Evolutionary conservation across 2,329 filamentous ascomycete genomes (phyloP).

Genomic region (Phaeosphaeria sp.): DNA sequence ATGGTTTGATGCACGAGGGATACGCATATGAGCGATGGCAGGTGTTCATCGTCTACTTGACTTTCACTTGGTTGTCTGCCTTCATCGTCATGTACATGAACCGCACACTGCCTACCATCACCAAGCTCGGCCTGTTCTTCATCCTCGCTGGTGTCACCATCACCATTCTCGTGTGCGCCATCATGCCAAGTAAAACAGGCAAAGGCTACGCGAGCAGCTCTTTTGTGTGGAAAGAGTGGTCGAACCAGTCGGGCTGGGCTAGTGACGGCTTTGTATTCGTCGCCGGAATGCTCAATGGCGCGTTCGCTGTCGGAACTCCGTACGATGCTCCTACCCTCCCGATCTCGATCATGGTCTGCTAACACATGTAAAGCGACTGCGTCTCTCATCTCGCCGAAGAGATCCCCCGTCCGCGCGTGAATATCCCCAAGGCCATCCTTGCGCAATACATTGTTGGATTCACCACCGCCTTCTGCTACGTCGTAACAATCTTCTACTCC

Average conservation of each 20-base stretch:
- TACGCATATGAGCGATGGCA: conserved; percentile 58
- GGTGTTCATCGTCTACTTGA: conserved; percentile 58
- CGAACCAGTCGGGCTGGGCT: conserved; percentile 54
- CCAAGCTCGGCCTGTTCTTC: conserved; percentile 62
- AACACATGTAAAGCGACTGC: conserved; percentile 58
- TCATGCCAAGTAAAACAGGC: conserved; percentile 59
- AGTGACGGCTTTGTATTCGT: conserved; percentile 69
- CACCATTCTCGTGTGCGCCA: conserved; percentile 62
- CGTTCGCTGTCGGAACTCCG: conserved; percentile 70
- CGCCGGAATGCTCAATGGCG: conserved; percentile 72
- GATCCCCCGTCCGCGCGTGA: conserved; percentile 41
- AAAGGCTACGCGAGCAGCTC: conserved; percentile 48
- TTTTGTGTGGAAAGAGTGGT: conserved; percentile 57
- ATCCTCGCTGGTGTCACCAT: conserved; percentile 62
- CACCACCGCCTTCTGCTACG: conserved; percentile 46
- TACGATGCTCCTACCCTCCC: too few species aligned
- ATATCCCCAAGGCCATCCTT: conserved; percentile 52
- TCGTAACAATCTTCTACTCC: conserved; percentile 59
- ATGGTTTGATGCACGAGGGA: conserved; percentile 56
- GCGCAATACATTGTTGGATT: conserved; percentile 48
- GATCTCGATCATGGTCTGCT: too few species aligned
- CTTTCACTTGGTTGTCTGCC: conserved; percentile 56
- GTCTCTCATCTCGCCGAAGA: conserved; percentile 70
- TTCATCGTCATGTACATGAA: conserved; percentile 62
- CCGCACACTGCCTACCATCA: conserved; percentile 59